Base-by-base conservation (phyloP, 257 asterid genomes). In the Datura wrightii region DNA sequence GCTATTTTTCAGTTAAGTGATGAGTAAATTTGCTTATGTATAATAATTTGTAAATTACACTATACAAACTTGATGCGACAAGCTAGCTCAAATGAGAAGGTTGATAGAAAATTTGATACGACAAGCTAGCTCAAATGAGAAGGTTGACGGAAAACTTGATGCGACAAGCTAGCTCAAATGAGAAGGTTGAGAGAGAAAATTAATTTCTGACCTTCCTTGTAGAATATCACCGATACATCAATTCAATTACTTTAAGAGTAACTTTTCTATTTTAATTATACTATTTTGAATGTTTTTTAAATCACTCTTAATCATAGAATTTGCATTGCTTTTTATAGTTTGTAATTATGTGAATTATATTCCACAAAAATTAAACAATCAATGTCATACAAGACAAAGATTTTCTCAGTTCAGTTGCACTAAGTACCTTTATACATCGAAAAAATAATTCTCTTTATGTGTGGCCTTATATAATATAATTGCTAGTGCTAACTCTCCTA, bases 11-110 rank as follows among this genome's bases (percentile, higher is more conserved):
- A 10, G 52, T 1, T 46, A 10, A 0, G 9, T 1, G 31, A 24
- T 24, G 31, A 24, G 31, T 24, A 24, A 24, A 46, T 0, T 10
- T 0, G 0, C 9, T 9, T 1, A 0, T 60, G 1, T 60, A 39
- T 0, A 0, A 31, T 31, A 63, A 11, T 1, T 63, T 1, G 0
- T 0, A 63, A 62, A 24, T 62, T 1, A 62, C 1, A 24, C 1
- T 24, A 24, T 24, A 24, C 31, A 24, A 24, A 24, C 31, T 24
- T 24, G 31, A 24, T 24, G 31, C 31, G 31, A 24, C 31, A 24
- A 24, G 31, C 31, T 24, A 24, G 31, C 31, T 24, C 31, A 24
- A 24, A 24, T 24, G 31, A 24, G 31, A 24, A 24, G 31, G 31
- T 24, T 58, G 34, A 3, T n/a, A n/a, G n/a, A n/a, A n/a, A n/a